Percentiles rank a stretch among this genome's conserved stretches.
Evolutionary conservation across 108 stramenopile species (phyloP).

Genomic region (Nannochloropsis oceanica): DNA sequence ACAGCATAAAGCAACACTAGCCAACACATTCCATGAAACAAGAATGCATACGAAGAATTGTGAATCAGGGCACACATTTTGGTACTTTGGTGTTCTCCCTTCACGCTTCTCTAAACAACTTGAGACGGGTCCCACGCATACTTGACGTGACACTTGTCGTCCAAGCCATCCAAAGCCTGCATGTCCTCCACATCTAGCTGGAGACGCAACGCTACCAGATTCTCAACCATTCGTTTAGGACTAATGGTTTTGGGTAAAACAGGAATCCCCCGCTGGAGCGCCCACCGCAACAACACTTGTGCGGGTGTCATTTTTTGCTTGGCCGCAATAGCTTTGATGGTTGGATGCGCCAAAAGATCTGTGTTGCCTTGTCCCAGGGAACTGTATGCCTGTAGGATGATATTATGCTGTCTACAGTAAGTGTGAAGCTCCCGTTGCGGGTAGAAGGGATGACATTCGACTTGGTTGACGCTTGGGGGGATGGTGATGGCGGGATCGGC

Average conservation of each 20-base stretch:
- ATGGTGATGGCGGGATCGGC: neutral
- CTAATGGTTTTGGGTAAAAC: constrained; percentile 1
- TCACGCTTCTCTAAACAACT: neutral
- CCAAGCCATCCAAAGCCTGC: neutral
- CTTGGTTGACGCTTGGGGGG: constrained; percentile 3
- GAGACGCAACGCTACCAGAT: neutral
- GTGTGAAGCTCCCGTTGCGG: neutral
- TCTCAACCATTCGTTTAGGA: neutral
- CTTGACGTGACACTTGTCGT: neutral
- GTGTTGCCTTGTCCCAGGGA: neutral
- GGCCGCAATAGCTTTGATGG: neutral
- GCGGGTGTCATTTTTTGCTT: neutral
- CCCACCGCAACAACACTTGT: constrained; percentile 4
- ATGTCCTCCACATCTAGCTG: neutral
- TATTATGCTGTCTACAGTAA: neutral
- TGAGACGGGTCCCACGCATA: neutral
- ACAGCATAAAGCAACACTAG: too few relatives aligned
- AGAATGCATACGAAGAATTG: too few relatives aligned
- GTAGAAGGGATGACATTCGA: constrained; percentile 5
- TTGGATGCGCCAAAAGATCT: neutral
- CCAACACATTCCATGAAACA: too few relatives aligned
- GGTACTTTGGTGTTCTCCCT: too few relatives aligned
- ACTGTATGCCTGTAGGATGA: constrained; percentile 4
- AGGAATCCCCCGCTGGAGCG: constrained; percentile 3
- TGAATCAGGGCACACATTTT: too few relatives aligned